Base-by-base conservation (phyloP, 2,329 filamentous ascomycete genomes). In the Paecilomyces fulvus region DNA sequence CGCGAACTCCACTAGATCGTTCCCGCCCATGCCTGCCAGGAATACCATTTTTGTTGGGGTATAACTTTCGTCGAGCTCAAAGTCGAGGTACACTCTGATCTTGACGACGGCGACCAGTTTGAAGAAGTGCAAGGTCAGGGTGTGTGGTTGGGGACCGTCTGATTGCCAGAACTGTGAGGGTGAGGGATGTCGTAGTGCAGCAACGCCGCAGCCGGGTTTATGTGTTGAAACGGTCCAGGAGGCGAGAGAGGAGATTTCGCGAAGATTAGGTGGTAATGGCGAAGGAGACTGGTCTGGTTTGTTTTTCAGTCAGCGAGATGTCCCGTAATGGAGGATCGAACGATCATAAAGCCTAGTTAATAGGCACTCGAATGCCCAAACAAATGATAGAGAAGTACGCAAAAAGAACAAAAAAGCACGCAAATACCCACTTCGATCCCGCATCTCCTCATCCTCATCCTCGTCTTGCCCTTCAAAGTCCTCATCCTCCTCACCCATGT, bases 41-140 rank as follows among this genome's bases (percentile, higher is more conserved):
- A 97, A 91, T 51, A 88, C 79, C 66, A 99, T 95, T 65, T 91
- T 89, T 1, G 92, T 97, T 0, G 94, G 94, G 2, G 94, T 99
- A 72, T 99, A 99, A 49, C 89, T 94, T 74, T 99, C 94, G 72
- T 99, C 94, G 55, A 90, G 84, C 60, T 87, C 86, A 72, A 95
- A 96, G 75, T 99, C 92, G 49, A 99, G 85, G 63, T 88, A 73
- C 52, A 81, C 61, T 64, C 79, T 58, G 70, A 83, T 65, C 62
- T 79, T 67, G 61, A 82, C 62, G 69, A 84, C 61, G 56, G 78
- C 63, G 62, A 80, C 67, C 60, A 81, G 62, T 73, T 83, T 75
- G 67, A 82, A 67, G 80, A 88, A 77, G 77, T 86, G 83, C 2
- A 86, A 77, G 56, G 81, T 85, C 11, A 86, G 74, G 8, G 80